A percentile compares a stretch with the other conserved stretches of the same genome.
Conservation (phyloP, 345 rosid genomes). For the Alliaria petiolata region DNA sequence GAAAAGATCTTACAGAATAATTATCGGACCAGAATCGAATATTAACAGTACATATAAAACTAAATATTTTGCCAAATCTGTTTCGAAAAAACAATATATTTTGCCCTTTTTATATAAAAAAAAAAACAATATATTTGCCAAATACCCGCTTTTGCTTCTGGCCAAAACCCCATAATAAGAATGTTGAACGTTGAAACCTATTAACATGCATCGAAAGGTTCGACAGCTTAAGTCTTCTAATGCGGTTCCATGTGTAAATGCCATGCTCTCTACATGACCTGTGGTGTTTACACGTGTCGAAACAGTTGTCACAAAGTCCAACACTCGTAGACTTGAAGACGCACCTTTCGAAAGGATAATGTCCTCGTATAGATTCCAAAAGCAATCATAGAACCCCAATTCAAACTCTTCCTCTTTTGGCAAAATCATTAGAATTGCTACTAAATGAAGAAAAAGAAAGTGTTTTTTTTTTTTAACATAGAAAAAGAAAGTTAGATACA, state of each 20-base stretch:
- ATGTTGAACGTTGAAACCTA: conserved; percentile 7
- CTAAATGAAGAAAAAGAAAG: not conserved
- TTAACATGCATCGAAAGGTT: not conserved
- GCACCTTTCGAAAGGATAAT: conserved; percentile 25
- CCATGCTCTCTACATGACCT: conserved; percentile 11
- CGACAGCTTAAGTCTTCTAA: conserved; percentile 9
- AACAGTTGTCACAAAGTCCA: not conserved
- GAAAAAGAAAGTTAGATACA: not conserved
- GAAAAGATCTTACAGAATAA: no score
- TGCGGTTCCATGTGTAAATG: conserved; percentile 27
- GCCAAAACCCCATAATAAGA: not conserved
- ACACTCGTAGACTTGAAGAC: not conserved
- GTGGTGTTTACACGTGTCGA: conserved; percentile 12
- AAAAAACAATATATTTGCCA: not conserved
- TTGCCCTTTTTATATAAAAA: not conserved
- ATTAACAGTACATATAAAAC: no score
- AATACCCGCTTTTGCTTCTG: not conserved
- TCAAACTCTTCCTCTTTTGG: conserved; percentile 12
- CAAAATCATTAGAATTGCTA: not conserved
- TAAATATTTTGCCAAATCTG: no score
- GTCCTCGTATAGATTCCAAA: conserved; percentile 16
- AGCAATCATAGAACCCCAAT: conserved; percentile 9
- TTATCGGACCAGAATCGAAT: no score
- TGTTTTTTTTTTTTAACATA: no score
- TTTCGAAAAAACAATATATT: no score